Evolutionary conservation across 2,329 filamentous ascomycete genomes (phyloP).

Genomic region (Verticillium dahliae): DNA sequence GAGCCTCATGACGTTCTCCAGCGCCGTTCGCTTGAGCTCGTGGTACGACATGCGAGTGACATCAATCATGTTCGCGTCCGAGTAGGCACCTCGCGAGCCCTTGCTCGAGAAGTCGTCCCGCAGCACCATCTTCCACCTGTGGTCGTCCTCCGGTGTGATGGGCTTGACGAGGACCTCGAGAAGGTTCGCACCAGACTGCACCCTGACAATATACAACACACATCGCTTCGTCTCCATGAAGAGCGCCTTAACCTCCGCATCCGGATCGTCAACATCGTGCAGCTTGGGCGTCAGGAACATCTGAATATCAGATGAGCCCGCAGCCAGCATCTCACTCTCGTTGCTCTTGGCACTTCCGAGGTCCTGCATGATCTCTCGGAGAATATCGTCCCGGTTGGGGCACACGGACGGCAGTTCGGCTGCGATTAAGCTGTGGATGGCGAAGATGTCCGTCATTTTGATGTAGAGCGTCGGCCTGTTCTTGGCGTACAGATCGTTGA

Average conservation of each 20-base stretch:
- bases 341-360: slow-evolving; percentile 95
- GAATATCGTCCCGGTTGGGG: slow-evolving; percentile 73
- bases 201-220: slow-evolving; percentile 93
- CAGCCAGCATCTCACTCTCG: slow-evolving; percentile 84
- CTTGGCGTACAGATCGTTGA: slow-evolving; percentile 94
- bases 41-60: slow-evolving; percentile 85
- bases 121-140: slow-evolving; percentile 77
- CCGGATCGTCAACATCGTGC: slow-evolving; percentile 85
- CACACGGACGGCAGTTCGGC: slow-evolving; percentile 73
- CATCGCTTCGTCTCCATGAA: slow-evolving; percentile 99
- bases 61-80: slow-evolving; percentile 82
- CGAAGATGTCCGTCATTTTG: slow-evolving; percentile 96
- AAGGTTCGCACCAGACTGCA: slow-evolving; percentile 87
- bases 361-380: slow-evolving; percentile 88
- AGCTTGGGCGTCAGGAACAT: slow-evolving; percentile 86
- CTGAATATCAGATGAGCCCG: slow-evolving; percentile 82
- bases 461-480: slow-evolving; percentile 98
- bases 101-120: slow-evolving; percentile 70
- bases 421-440: slow-evolving; percentile 83
- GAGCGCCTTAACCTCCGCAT: slow-evolving; percentile 82
- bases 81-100: slow-evolving; percentile 76
- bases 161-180: slow-evolving; percentile 92
- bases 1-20: slow-evolving; percentile 88
- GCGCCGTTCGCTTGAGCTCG: slow-evolving; percentile 83
- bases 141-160: slow-evolving; percentile 79